A percentile compares a stretch with the other conserved stretches of the same genome.
phyloP scores from a whole-genome alignment of 2,329 filamentous ascomycete species.

The Penicillium nordicum region DNA sequence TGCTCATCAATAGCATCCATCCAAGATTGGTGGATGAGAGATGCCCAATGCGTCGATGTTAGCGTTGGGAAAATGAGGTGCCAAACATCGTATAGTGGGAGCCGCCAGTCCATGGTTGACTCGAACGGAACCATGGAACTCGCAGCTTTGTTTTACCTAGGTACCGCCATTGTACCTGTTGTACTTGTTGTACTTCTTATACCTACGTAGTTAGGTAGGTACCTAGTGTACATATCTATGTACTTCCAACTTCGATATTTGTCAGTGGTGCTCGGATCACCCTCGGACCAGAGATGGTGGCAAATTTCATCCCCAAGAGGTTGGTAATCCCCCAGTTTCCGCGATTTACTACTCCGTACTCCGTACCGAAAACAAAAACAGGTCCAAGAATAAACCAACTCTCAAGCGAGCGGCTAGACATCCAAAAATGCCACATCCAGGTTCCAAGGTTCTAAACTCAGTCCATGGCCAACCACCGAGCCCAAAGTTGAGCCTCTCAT shows the following conservation, averaged over 20 bases:
- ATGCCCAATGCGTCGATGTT: not conserved
- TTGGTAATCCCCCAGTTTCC: not conserved
- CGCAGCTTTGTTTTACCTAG: not conserved
- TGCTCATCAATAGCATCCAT: too few species aligned
- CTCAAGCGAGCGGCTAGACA: not conserved
- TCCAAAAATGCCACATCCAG: not conserved
- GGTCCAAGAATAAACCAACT: not conserved
- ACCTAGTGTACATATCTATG: too few species aligned
- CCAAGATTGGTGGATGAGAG: not conserved
- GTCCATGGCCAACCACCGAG: not conserved
- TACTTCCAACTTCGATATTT: not conserved
- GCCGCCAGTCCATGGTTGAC: not conserved
- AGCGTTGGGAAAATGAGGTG: not conserved
- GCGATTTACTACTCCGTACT: not conserved
- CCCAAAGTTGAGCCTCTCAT: not conserved
- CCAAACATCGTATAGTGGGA: not conserved
- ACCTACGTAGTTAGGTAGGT: too few species aligned
- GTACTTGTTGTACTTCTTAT: too few species aligned
- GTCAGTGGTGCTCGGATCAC: conserved; percentile 1
- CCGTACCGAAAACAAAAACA: not conserved
- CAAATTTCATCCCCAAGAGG: not conserved
- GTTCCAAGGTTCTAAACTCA: not conserved
- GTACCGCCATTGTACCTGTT: not conserved
- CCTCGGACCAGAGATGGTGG: not conserved
- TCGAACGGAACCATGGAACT: not conserved